A percentile compares a stretch with the other conserved stretches of the same genome.
Evolutionary conservation across 176 grass and related monocot genomes (phyloP).

Genomic region (Rhipidocladum racemiflorum): DNA sequence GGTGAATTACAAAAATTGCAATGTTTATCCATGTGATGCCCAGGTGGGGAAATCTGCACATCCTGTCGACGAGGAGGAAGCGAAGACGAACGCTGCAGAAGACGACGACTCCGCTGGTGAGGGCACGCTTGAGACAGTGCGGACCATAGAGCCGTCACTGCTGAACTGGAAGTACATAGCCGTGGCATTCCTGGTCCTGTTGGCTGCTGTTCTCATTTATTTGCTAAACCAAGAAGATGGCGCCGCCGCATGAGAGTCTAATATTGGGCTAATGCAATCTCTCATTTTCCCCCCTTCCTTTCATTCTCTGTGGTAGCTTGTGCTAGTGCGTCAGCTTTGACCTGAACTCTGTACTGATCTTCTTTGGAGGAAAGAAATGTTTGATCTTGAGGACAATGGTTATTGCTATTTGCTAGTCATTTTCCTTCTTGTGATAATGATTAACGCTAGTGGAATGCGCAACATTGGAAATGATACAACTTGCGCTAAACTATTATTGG

Average conservation of each 20-base stretch:
- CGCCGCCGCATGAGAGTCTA: background rate
- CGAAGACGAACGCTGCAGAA: background rate
- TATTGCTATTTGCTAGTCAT: background rate
- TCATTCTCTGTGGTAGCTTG: background rate
- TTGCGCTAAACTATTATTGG: background rate
- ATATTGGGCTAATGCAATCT: background rate
- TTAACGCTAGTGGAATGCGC: background rate
- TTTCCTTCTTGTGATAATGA: background rate
- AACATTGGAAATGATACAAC: background rate
- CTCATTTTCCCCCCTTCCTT: background rate
- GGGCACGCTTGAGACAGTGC: constrained; percentile 35
- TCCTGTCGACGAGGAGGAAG: constrained; percentile 4
- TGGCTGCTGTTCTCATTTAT: constrained; percentile 35
- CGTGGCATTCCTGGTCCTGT: constrained; percentile 36
- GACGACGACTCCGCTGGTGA: constrained; percentile 39
- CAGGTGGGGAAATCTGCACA: constrained; percentile 45
- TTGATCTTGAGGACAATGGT: background rate
- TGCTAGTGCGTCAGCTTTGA: background rate
- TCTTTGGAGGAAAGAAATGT: background rate
- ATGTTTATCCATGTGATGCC: constrained; percentile 15
- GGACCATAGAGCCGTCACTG: constrained; percentile 45
- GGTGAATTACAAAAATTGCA: background rate
- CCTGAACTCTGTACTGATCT: background rate
- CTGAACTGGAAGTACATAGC: constrained; percentile 52
- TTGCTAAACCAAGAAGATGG: constrained; percentile 31